Evolutionary conservation across 2,329 filamentous ascomycete genomes (phyloP).

Genomic region (Colletotrichum sp.): DNA sequence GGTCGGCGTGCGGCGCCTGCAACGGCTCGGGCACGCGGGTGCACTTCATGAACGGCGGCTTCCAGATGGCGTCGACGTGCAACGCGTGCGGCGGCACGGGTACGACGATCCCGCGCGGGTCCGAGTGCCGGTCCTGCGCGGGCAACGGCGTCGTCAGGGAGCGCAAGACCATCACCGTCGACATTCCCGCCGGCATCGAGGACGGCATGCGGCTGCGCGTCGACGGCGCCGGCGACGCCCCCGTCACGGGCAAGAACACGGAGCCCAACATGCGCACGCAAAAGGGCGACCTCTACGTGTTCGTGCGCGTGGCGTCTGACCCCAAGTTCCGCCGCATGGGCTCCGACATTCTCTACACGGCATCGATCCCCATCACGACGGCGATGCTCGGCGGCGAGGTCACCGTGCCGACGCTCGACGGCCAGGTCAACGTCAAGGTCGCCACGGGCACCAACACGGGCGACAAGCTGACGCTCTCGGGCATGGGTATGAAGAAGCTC

Average conservation of each 20-base stretch:
- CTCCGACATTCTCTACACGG: constrained; percentile 91
- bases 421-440: constrained; percentile 88
- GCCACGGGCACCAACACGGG: constrained; percentile 91
- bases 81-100: constrained; percentile 81
- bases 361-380: constrained; percentile 89
- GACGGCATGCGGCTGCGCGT: constrained; percentile 93
- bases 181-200: constrained; percentile 94
- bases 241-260: constrained; percentile 73
- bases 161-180: constrained; percentile 81
- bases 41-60: constrained; percentile 89
- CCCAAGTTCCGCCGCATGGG: constrained; percentile 87
- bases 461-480: constrained; percentile 85
- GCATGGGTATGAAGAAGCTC: constrained; percentile 94
- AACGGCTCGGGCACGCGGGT: constrained; percentile 86
- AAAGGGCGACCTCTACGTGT: constrained; percentile 89
- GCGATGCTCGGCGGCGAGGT: constrained; percentile 92
- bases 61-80: constrained; percentile 95
- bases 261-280: constrained; percentile 68
- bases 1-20: constrained; percentile 77
- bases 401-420: constrained; percentile 86
- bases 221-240: constrained; percentile 85
- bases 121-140: constrained; percentile 79
- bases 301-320: constrained; percentile 88
- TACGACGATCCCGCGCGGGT: constrained; percentile 75
- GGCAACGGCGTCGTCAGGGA: constrained; percentile 88